These are phyloP conservation scores for Candida anglica DNA, from an alignment of 805 yeast species.

Conservation along the genomic window DNA sequence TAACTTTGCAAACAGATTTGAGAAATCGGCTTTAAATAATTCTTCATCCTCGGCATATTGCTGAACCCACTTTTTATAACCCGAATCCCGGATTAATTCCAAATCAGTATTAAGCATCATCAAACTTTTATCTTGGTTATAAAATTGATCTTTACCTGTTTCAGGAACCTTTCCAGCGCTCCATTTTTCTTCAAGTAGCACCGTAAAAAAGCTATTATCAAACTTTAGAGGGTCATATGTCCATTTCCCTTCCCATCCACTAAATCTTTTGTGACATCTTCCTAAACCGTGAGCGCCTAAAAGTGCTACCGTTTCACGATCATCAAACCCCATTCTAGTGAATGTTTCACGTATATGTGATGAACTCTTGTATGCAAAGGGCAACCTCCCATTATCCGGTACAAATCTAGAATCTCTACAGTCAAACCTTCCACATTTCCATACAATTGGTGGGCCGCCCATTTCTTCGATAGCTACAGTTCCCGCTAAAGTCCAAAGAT, in stretches of 20 bases:
- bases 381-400: slow-evolving; percentile 49
- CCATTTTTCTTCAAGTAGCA: slow-evolving; percentile 40
- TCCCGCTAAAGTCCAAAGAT: slow-evolving; percentile 72
- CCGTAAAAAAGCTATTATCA: slow-evolving; percentile 63
- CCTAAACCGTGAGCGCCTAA: slow-evolving; percentile 77
- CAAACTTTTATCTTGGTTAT: slow-evolving; percentile 58
- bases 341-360: slow-evolving; percentile 44
- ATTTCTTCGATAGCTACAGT: slow-evolving; percentile 58
- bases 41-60: slow-evolving; percentile 65
- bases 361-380: slow-evolving; percentile 44
- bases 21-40: slow-evolving; percentile 59
- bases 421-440: slow-evolving; percentile 52
- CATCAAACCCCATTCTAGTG: slow-evolving; percentile 54
- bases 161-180: slow-evolving; percentile 43
- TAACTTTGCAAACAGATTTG: slow-evolving; percentile 63
- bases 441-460: slow-evolving; percentile 59
- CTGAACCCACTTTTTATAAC: slow-evolving; percentile 58
- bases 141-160: slow-evolving; percentile 53
- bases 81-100: slow-evolving; percentile 60
- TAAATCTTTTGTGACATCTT: slow-evolving; percentile 64
- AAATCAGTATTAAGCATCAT: slow-evolving; percentile 89
- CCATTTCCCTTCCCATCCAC: slow-evolving; percentile 91
- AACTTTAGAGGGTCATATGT: slow-evolving; percentile 74
- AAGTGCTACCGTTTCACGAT: slow-evolving; percentile 68
- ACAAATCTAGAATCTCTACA: slow-evolving; percentile 20